A percentile compares a stretch with the other conserved stretches of the same genome.
Conservation (phyloP, 2,329 filamentous ascomycete species). For the Penicillium janthinellum region DNA sequence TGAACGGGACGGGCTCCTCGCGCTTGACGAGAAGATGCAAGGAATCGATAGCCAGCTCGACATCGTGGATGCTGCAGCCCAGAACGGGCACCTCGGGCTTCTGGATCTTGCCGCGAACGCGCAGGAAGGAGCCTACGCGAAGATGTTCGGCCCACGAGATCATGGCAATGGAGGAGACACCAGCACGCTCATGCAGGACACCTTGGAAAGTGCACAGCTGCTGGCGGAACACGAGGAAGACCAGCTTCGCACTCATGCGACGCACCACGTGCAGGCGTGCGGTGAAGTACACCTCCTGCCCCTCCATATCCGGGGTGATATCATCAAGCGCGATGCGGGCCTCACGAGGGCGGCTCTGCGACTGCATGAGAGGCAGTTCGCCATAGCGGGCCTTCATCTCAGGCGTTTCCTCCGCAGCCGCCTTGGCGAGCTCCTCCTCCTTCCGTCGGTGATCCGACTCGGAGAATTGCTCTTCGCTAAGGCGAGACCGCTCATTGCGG, state of each 20-base stretch:
- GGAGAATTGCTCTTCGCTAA: slow-evolving; percentile 48
- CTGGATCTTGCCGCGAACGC: slow-evolving; percentile 73
- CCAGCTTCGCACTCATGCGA: slow-evolving; percentile 77
- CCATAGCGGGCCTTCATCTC: slow-evolving; percentile 64
- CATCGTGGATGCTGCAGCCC: slow-evolving; percentile 71
- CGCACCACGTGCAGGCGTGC: slow-evolving; percentile 77
- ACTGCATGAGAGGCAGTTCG: slow-evolving; percentile 60
- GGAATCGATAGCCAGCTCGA: slow-evolving; percentile 72
- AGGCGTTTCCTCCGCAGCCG: slow-evolving; percentile 56
- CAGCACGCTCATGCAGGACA: slow-evolving; percentile 66
- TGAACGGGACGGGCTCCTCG: slow-evolving; percentile 66
- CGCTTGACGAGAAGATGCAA: slow-evolving; percentile 64
- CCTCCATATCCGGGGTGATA: slow-evolving; percentile 56
- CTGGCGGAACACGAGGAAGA: slow-evolving; percentile 85
- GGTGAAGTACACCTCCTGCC: slow-evolving; percentile 65
- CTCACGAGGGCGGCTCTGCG: slow-evolving; percentile 53
- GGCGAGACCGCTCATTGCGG: slow-evolving; percentile 41
- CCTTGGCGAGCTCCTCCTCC: slow-evolving; percentile 49
- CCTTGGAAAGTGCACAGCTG: slow-evolving; percentile 82
- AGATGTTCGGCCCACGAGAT: slow-evolving; percentile 86
- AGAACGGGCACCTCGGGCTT: slow-evolving; percentile 72
- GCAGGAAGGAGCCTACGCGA: slow-evolving; percentile 74
- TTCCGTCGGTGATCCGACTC: slow-evolving; percentile 44
- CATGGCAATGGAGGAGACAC: slow-evolving; percentile 70
- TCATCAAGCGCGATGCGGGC: slow-evolving; percentile 53